Percentiles rank a stretch among this genome's conserved stretches.
Evolutionary conservation across 768 basidiomycete species (phyloP).

Genomic region (Kwoniella heveanensis): DNA sequence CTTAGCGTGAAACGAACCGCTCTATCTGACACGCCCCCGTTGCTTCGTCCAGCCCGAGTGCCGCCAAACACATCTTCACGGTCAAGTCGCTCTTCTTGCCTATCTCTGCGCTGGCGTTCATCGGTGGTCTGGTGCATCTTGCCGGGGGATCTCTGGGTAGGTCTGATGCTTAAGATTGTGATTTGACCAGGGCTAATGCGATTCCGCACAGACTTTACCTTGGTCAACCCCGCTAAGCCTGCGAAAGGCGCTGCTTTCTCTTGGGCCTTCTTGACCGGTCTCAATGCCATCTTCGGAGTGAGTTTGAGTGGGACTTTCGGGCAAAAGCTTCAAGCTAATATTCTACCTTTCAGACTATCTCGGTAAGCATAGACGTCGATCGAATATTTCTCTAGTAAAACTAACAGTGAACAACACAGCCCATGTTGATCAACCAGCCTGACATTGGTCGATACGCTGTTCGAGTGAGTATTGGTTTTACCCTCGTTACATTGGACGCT

Average conservation of each 20-base stretch:
- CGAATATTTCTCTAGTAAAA: too few species aligned
- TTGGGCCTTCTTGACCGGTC: conserved; percentile 3
- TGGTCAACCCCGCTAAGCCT: neutral
- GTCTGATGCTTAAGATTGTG: too few species aligned
- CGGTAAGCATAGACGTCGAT: too few species aligned
- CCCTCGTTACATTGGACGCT: too few species aligned
- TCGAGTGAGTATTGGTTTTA: neutral
- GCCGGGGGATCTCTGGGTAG: conserved; percentile 15
- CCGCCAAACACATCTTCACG: conserved; percentile 13
- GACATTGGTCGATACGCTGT: conserved; percentile 16
- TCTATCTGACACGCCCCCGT: too few species aligned
- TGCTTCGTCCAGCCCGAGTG: neutral
- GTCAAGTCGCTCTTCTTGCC: conserved; percentile 17
- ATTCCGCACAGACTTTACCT: neutral
- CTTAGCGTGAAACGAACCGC: too few species aligned
- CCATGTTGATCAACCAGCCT: conserved; percentile 24
- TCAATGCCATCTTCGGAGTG: conserved; percentile 14
- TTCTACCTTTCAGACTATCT: neutral
- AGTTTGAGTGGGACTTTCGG: too few species aligned
- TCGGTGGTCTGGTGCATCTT: conserved; percentile 18
- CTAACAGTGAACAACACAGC: neutral
- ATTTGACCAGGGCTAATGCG: too few species aligned
- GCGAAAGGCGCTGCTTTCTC: neutral
- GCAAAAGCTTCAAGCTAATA: neutral
- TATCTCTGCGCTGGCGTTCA: conserved; percentile 10